Base-by-base conservation (phyloP, 2,329 filamentous ascomycete genomes). In the Fusarium xylarioides region DNA sequence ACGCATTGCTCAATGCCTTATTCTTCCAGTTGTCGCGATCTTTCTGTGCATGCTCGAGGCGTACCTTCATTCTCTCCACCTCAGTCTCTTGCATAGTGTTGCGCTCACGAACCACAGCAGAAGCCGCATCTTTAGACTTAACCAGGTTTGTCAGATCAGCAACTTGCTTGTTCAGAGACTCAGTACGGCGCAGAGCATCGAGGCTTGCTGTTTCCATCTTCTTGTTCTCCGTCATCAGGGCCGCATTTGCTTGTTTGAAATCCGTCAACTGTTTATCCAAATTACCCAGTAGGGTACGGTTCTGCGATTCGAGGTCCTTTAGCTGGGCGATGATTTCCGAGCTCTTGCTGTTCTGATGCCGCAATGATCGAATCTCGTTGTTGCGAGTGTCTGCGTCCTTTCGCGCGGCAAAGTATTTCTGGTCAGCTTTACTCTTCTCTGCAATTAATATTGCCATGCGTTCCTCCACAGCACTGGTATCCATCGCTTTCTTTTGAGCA, bases 381-480 rank as follows among this genome's bases (percentile, higher is more conserved):
- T 95, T 92, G 56, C 94, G 89, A 49, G 93, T 91, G 78, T 98
- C 95, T 79, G 95, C 97, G 75, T 95, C 92, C 80, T 97, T 98
- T 87, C 97, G 95, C 14, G 95, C 94, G 2, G 93, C 94, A 81
- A 98, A 98, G 80, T 97, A 99, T 82, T 98, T 98, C 79, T 98
- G 95, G 79, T 99, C 96, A 3, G 95, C 95, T 82, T 98, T 98
- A 73, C 92, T 91, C 85, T 99, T 99, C 82, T 99, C 95, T 1
- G 94, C 93, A 44, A 90, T 90, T 26, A 97, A 84, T 30, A 93
- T 86, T 23, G 90, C 85, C 42, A 95, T 86, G 70, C 92, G 93
- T 63, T 97, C 95, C 83, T 98, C 95, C 79, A 94, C 85, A 8
- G 88, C 86, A 11, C 87, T 85, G 58, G 93, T 90, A 70, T 97